A percentile compares a stretch with the other conserved stretches of the same genome.
Conservation (phyloP, 495 filamentous ascomycete species). For the Aspergillus saccharolyticus region DNA sequence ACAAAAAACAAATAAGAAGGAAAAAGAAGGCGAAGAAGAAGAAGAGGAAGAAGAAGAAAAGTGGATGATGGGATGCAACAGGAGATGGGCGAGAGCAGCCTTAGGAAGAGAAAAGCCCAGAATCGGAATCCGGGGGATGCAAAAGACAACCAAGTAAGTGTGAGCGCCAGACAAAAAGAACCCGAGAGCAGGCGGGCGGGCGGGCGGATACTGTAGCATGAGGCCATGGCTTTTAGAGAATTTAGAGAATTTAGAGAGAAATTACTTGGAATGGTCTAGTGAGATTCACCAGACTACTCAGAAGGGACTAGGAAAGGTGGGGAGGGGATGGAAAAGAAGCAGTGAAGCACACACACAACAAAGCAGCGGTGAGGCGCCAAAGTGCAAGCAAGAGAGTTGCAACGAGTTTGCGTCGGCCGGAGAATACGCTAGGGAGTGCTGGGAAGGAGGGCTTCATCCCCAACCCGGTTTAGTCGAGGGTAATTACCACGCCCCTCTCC, state of each 20-base stretch:
- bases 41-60: background rate
- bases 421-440: constrained; percentile 38
- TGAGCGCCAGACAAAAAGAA: constrained; percentile 17
- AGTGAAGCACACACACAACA: constrained; percentile 14
- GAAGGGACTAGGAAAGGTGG: background rate
- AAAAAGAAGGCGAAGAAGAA: constrained; percentile 9
- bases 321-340: constrained; percentile 11
- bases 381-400: background rate
- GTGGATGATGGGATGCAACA: background rate
- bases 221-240: constrained; percentile 25
- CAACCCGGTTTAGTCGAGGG: background rate
- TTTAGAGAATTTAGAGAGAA: too few relatives aligned
- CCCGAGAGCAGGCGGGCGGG: constrained; percentile 10
- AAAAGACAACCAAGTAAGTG: constrained; percentile 6
- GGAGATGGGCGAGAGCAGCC: constrained; percentile 15
- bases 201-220: too few relatives aligned
- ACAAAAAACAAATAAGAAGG: constrained; percentile 19
- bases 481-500: constrained; percentile 1
- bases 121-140: constrained; percentile 21
- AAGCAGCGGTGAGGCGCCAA: constrained; percentile 49
- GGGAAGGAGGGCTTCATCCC: constrained; percentile 22
- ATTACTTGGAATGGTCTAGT: background rate
- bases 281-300: background rate
- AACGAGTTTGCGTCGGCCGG: constrained; percentile 17
- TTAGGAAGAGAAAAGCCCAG: constrained; percentile 25